Evolutionary conservation across 2,329 filamentous ascomycete genomes (phyloP), one percentile per base, ranked within the genome.

Genomic region (Nemania sp.): DNA sequence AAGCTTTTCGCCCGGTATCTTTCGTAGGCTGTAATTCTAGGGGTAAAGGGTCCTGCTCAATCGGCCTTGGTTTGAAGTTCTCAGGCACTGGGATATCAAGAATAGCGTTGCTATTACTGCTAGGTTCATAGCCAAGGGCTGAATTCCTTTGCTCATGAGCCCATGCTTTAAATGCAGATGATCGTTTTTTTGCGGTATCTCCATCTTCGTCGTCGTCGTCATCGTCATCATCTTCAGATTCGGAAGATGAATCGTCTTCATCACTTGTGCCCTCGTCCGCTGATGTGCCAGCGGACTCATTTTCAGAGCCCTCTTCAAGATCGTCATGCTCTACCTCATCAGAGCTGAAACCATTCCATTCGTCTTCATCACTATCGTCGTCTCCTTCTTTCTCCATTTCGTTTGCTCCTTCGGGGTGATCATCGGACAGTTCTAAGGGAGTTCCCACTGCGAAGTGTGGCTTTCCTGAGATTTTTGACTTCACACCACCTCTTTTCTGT

Each of bases 131-230:
- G 0, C 94, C 94, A 35, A 97, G 83, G 4, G 92, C 91, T 74
- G 95, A 88, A 74, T 98, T 97, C 65, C 94, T 88, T 79, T 96
- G 92, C 74, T 93, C 89, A 32, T 90, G 89, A 22, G 96, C 96
- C 96, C 96, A 99, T 2, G 91, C 87, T 79, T 98, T 98, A 85
- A 99, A 99, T 0, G 93, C 93, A 1, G 87, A 89, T 49, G 82
- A 82, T 64, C 81, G 80, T 69, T 80, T 76, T 74, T 79, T 82
- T 72, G 72, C 79, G 61, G 6, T 80, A 24, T 62, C 73, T 11
- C 73, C 74, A 3, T 58, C 75, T 3, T 77, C 78, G 4, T 77
- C 75, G 11, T 78, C 77, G 0, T 79, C 76, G 1, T 78, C 79
- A 4, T 79, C 75, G 1, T 77, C 79, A 3, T 77, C 74, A 10